These are phyloP conservation scores for Wickerhamomyces sydowiorum DNA, from an alignment of 805 yeast species.

Conservation along the genomic window DNA sequence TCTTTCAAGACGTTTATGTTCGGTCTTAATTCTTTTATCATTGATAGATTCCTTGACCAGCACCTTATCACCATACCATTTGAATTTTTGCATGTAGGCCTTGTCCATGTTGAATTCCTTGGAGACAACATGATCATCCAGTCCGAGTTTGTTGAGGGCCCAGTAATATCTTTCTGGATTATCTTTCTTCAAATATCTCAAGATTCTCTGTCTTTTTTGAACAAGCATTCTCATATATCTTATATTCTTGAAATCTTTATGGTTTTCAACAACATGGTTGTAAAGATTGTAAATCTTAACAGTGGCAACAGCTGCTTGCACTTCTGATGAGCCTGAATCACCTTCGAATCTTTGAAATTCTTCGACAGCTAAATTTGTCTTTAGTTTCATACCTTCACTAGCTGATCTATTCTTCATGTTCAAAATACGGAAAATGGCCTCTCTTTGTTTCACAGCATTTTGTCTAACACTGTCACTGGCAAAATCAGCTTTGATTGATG, in stretches of 20 bases:
- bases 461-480: conserved; percentile 21
- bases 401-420: conserved; percentile 66
- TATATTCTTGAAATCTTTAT: conserved; percentile 67
- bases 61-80: conserved; percentile 70
- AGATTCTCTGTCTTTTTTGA: conserved; percentile 80
- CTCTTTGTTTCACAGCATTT: conserved; percentile 54
- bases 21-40: conserved; percentile 40
- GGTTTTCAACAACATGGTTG: conserved; percentile 61
- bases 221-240: conserved; percentile 76
- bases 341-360: conserved; percentile 84
- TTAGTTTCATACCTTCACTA: conserved; percentile 50
- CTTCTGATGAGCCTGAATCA: conserved; percentile 94
- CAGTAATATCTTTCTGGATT: conserved; percentile 79
- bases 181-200: conserved; percentile 76
- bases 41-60: conserved; percentile 52
- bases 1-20: conserved; percentile 40
- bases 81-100: conserved; percentile 71
- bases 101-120: conserved; percentile 78
- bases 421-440: conserved; percentile 65
- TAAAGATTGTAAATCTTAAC: conserved; percentile 73
- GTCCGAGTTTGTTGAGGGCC: conserved; percentile 82
- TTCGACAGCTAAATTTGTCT: conserved; percentile 57
- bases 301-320: conserved; percentile 89
- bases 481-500: conserved; percentile 32
- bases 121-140: conserved; percentile 72